Base-by-base conservation (phyloP, 1,284 basidiomycete species). In the Xerocomus tenax region DNA sequence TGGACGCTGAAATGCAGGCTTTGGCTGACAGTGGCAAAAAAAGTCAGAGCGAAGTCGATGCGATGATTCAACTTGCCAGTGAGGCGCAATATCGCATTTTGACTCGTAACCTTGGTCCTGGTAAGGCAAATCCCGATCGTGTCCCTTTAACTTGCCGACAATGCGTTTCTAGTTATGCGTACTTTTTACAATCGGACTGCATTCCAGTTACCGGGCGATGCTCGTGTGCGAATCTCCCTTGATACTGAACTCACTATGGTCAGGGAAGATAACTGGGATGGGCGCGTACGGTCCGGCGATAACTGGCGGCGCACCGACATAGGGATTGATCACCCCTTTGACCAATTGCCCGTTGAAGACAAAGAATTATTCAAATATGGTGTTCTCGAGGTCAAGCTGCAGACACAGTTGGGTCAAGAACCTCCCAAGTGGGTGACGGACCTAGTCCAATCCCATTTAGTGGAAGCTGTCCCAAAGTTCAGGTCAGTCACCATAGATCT, bases 151-250 rank as follows among this genome's bases (percentile, higher is more conserved):
- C 28, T 51, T 42, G 16, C 21, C 58, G 15, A 50, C 43, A 35
- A 43, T 34, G 42, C 36, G 16, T 46, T 18, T 40, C 21, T 45
- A 84, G 95, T 97, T 38, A 87, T 97, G 87, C 81, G 95, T 29
- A 92, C 93, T n/a, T 98, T 98, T 73, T 98, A 98, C 75, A 97
- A 98, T 67, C 87, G 95, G 46, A 98, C 96, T 8, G 95, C 95
- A 0, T 98, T 98, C 77, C 95, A 98, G 71, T 81, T 98, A 21
- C 96, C 96, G 8, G 95, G 96, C 18, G 96, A 98, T 64, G 95
- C 96, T 23, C 84, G 92, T 42, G 95, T 98, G 36, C 91, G 95
- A 48, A 98, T 98, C 58, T 98, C 95, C 28, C 84, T 98, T 55
- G 96, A 98, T 67, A 98, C 95, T 0, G 93, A 98, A 67, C 79